Evolutionary conservation across 176 grass and related monocot species (phyloP), one percentile per base, ranked within the genome.

Genomic region (Triticum dicoccoides): DNA sequence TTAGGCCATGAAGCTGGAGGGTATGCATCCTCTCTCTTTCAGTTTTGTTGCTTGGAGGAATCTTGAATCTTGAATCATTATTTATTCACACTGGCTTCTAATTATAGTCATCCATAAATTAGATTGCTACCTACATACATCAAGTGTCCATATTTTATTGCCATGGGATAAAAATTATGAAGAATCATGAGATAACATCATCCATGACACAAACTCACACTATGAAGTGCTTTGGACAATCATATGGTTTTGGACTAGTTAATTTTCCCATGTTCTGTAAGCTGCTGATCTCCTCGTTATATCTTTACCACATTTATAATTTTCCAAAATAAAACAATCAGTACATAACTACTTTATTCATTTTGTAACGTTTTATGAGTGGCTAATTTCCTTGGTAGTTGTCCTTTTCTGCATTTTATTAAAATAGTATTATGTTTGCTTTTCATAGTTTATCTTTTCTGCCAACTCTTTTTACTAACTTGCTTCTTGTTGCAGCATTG

Each of bases 61-160:
- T 13, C 45, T 47, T 47, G 44, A 47, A 47, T 47, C 45, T 47
- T 47, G 13, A 47, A 47, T 47, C 45, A 47, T 47, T 47, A 47
- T 49, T 49, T 49, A 49, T 49, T 49, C 45, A 49, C 45, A 49
- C 12, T 2, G 3, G n/a, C 75, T 64, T 20, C 64, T 86, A 78
- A 82, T 17, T 72, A 33, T 42, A 71, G 84, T 15, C 17, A 49
- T 64, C 10, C 9, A 33, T 41, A 41, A 41, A 42, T 37, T 59
- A 78, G 20, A 82, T 10, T 72, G n/a, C 20, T 56, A 25, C 30
- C 65, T 41, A 83, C 65, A 83, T 61, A 65, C 64, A 83, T 5
- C 84, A 65, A 83, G 65, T 65, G 18, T 23, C 24, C 49, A 32
- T 66, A 65, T 14, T 83, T 83, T 87, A 83, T 18, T 83, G 38